Evolutionary conservation across 495 filamentous ascomycete species (phyloP).

Genomic region (Astrothelium subdiscretum): DNA sequence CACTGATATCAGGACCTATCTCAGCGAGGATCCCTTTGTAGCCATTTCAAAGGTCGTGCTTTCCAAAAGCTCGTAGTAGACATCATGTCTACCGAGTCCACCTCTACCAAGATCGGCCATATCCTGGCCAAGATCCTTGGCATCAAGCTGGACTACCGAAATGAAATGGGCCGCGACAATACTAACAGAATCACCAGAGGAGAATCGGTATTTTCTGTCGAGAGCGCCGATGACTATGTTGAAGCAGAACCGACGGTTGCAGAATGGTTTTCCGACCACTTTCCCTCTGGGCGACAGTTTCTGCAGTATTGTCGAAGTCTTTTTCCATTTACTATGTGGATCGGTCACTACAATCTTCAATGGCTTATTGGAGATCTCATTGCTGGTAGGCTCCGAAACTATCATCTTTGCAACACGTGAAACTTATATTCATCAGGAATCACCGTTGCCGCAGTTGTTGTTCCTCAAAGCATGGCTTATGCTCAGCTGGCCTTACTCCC

Average conservation of each 20-base stretch:
- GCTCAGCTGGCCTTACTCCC: conserved; percentile 68
- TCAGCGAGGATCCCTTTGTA: background rate
- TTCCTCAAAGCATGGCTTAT: conserved; percentile 97
- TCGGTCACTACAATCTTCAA: conserved; percentile 72
- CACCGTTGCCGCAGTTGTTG: conserved; percentile 89
- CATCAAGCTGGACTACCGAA: conserved; percentile 61
- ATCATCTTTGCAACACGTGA: background rate
- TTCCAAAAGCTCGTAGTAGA: background rate
- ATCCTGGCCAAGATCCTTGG: conserved; percentile 67
- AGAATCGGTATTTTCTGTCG: conserved; percentile 69
- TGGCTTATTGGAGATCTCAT: conserved; percentile 86
- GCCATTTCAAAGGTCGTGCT: too few relatives aligned
- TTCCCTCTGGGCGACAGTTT: conserved; percentile 45
- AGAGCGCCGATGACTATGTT: conserved; percentile 66
- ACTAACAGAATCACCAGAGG: conserved; percentile 51
- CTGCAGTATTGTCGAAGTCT: conserved; percentile 51
- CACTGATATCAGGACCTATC: too few relatives aligned
- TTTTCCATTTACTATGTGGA: conserved; percentile 86
- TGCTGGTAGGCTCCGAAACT: conserved; percentile 50
- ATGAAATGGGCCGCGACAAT: conserved; percentile 26
- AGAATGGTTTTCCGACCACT: conserved; percentile 57
- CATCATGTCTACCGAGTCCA: conserved; percentile 13
- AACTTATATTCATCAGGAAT: conserved; percentile 44
- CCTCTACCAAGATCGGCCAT: conserved; percentile 50
- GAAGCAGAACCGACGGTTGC: conserved; percentile 65